Evolutionary conservation across 2,329 filamentous ascomycete species (phyloP), one percentile per base, ranked within the genome.

Genomic region (Trichoderma harzianum): DNA sequence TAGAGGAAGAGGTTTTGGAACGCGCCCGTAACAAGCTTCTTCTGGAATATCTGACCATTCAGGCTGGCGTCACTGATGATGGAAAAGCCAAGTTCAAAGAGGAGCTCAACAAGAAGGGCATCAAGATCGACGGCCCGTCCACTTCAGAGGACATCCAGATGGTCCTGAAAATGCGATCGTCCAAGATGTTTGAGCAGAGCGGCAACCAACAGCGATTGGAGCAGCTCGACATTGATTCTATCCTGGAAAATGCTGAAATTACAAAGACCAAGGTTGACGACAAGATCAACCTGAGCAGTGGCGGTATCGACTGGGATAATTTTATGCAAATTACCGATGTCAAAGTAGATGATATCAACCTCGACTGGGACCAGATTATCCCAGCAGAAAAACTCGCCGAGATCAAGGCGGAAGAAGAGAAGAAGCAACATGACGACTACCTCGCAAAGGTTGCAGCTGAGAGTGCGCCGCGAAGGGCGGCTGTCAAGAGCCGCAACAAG

Each of bases 311-410:
- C 76, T 90, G 96, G 83, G 95, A 98, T 79, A 97, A 97, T 74
- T 99, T 98, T 81, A 91, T 99, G 84, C 94, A 98, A 79, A 97
- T 97, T 78, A 98, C 96, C 1, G 96, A 99, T 81, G 95, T 98
- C 81, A 98, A 98, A 83, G 93, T 98, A 28, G 93, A 98, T 72
- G 88, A 90, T 65, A 84, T 89, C 63, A 84, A 85, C 75, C 90
- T 98, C 30, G 94, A 97, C 76, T 99, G 96, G 96, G 96, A 99
- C 77, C 93, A 98, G 75, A 99, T 99, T 77, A 98, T 99, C 76
- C 97, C 96, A 0, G 94, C 95, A 72, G 94, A 97, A 8, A 91
- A 97, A 77, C 88, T 99, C 21, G 95, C 95, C 18, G 91, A 91
- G 73, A 92, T 98, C 82, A 97, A 97, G 80, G 91, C 90, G 0